A percentile compares a stretch with the other conserved stretches of the same genome.
phyloP scores from a whole-genome alignment of 805 yeast genomes.

The Lipomyces starkeyi region DNA sequence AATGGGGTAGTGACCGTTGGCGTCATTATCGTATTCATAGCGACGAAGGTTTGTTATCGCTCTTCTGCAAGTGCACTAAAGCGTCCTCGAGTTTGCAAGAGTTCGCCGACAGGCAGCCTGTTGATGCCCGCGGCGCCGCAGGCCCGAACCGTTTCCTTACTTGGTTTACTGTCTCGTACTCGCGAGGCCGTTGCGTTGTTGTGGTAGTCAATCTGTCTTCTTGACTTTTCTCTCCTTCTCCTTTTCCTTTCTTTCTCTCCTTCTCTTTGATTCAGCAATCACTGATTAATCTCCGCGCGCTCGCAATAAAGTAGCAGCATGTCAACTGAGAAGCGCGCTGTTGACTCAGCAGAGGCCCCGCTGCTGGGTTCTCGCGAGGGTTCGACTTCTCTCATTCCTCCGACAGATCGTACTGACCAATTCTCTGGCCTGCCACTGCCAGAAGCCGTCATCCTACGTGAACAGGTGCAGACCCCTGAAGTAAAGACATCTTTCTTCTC shows the following conservation, averaged over 20 bases:
- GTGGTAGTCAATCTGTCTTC: neutral
- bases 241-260: neutral
- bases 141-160: neutral
- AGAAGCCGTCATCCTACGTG: conserved; percentile 46
- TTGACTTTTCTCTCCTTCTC: neutral
- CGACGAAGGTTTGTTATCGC: no score
- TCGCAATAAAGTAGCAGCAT: neutral
- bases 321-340: conserved; percentile 1
- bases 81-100: no score
- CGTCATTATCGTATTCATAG: no score
- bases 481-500: conserved; percentile 40
- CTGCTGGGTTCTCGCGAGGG: conserved; percentile 8
- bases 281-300: neutral
- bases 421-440: conserved; percentile 41
- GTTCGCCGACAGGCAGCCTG: neutral
- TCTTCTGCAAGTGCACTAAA: no score
- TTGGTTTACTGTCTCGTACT: neutral
- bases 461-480: conserved; percentile 42
- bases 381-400: conserved; percentile 2
- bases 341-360: conserved; percentile 6
- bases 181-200: neutral
- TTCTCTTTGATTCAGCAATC: neutral
- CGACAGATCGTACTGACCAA: conserved; percentile 25
- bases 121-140: neutral
- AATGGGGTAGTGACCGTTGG: no score